These are phyloP conservation scores for Carex sylvatica DNA, from an alignment of 202 grass and related monocot genomes.

Conservation along the genomic window DNA sequence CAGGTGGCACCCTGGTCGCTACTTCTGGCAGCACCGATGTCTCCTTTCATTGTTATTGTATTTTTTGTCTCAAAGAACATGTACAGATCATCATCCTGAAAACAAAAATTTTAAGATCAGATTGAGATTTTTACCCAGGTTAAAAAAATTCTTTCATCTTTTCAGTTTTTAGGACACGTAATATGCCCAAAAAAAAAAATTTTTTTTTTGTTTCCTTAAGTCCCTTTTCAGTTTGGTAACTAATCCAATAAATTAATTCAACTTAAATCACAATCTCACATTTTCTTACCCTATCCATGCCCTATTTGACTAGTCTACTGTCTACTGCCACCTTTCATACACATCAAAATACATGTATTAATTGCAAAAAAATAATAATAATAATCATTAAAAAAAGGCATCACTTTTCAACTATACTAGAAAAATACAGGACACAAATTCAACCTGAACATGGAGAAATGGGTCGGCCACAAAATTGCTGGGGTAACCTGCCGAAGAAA, in stretches of 20 bases:
- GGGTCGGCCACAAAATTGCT: slow-evolving; percentile 94
- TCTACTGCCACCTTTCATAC: neutral
- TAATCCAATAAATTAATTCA: slow-evolving; percentile 4
- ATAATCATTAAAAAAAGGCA: neutral
- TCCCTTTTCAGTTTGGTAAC: slow-evolving; percentile 1
- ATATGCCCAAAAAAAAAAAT: neutral
- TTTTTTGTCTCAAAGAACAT: slow-evolving; percentile 96
- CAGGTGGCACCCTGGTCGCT: slow-evolving; percentile 78
- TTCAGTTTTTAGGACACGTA: neutral
- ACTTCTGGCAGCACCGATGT: slow-evolving; percentile 95
- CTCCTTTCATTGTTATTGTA: slow-evolving; percentile 62
- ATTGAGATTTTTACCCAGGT: neutral
- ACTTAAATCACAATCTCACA: neutral
- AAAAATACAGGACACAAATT: neutral
- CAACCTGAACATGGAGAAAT: slow-evolving; percentile 82
- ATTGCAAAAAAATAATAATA: neutral
- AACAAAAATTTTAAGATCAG: slow-evolving; percentile 25
- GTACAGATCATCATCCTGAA: slow-evolving; percentile 61
- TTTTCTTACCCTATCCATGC: neutral
- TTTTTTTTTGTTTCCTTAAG: neutral
- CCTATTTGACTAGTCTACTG: neutral
- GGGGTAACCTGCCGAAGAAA: slow-evolving; percentile 58
- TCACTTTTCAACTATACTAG: neutral
- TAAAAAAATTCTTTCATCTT: neutral
- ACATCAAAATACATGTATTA: neutral